These are phyloP conservation scores for Plasmodium relictum DNA, from an alignment of 169 alveolate genomes.

Conservation along the genomic window DNA sequence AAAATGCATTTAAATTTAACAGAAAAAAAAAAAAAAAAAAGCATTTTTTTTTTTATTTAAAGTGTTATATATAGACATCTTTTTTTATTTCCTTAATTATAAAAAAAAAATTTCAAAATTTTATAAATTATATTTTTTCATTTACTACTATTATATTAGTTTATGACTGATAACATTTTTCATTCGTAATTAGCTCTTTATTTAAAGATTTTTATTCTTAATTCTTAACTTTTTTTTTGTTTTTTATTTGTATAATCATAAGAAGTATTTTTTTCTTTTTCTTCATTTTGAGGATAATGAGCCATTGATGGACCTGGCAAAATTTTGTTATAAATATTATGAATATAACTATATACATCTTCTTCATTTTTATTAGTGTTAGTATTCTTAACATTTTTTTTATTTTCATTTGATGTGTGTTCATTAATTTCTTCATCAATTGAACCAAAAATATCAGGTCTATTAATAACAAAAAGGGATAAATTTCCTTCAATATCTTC, in stretches of 20 bases:
- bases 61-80: background rate
- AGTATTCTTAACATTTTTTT: conserved; percentile 22
- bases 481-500: conserved; percentile 91
- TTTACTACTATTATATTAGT: background rate
- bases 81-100: conserved; percentile 3
- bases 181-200: background rate
- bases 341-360: conserved; percentile 65
- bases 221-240: conserved; percentile 30
- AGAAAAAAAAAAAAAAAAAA: background rate
- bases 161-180: background rate
- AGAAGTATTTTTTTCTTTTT: background rate
- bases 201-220: background rate
- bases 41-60: conserved; percentile 11
- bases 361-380: conserved; percentile 37
- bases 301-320: conserved; percentile 68
- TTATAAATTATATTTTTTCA: background rate
- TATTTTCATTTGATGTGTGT: conserved; percentile 61
- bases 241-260: conserved; percentile 33
- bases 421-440: conserved; percentile 90
- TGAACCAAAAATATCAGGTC: conserved; percentile 94
- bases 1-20: background rate
- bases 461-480: conserved; percentile 90
- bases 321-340: conserved; percentile 49
- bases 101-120: conserved; percentile 10
- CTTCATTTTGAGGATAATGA: conserved; percentile 39